Conservation (phyloP, 2,329 filamentous ascomycete species). For the Diaporthe ilicicola region DNA sequence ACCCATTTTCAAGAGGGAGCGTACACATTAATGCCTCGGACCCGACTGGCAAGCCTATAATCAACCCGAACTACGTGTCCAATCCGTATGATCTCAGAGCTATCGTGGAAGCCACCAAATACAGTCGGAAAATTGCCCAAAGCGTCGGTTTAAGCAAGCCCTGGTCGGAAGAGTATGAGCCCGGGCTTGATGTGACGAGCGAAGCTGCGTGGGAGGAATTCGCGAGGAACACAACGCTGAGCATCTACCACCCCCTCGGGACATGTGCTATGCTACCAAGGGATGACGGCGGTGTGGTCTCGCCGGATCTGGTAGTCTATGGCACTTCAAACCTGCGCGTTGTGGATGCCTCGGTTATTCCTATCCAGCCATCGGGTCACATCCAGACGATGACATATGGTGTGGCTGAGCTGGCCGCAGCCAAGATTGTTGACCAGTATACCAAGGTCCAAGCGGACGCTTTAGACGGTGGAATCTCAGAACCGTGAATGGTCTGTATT, state of each 20-base stretch:
- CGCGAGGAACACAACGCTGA: constrained; percentile 3
- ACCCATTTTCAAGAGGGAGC: constrained; percentile 20
- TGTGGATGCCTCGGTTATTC: constrained; percentile 24
- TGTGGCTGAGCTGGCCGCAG: constrained; percentile 21
- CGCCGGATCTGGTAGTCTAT: constrained; percentile 27
- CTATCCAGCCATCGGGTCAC: constrained; percentile 13
- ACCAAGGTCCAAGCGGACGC: neutral
- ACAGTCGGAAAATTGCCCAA: neutral
- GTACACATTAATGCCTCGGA: constrained; percentile 13
- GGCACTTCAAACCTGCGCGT: constrained; percentile 26
- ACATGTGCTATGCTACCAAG: constrained; percentile 29
- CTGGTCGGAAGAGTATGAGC: constrained; percentile 19
- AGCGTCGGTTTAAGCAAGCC: neutral
- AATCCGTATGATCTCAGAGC: constrained; percentile 11
- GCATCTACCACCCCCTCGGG: constrained; percentile 16
- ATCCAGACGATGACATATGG: constrained; percentile 16
- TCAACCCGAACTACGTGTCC: constrained; percentile 2
- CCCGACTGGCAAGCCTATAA: neutral
- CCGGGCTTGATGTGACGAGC: neutral
- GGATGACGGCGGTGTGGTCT: constrained; percentile 26
- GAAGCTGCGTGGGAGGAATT: constrained; percentile 13
- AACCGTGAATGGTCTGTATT: neutral
- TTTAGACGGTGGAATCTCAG: too few relatives aligned
- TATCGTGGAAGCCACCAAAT: neutral
- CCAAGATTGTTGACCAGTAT: constrained; percentile 13